Conservation (phyloP, 2,329 filamentous ascomycete species). For the Aspergillus quadrilineatus region DNA sequence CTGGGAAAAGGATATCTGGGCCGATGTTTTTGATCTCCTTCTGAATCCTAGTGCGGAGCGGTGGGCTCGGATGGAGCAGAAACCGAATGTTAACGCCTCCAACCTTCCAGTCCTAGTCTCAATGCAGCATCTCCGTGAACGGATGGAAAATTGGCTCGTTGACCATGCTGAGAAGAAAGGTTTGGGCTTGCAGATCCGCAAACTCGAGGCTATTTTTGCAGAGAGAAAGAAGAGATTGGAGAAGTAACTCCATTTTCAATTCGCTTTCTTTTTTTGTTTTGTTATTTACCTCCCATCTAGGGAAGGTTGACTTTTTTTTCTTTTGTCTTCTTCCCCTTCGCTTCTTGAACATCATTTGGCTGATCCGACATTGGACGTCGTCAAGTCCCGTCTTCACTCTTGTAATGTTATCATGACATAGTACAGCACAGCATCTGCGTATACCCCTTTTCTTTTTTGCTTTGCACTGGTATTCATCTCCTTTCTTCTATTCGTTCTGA, state of each 20-base stretch:
- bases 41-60: constrained; percentile 69
- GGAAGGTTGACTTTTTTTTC: background rate
- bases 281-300: background rate
- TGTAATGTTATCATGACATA: constrained; percentile 13
- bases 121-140: constrained; percentile 67
- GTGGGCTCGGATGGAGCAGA: constrained; percentile 59
- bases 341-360: background rate
- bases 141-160: constrained; percentile 83
- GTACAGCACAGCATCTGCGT: background rate
- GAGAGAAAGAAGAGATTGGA: constrained; percentile 50
- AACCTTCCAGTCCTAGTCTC: constrained; percentile 69
- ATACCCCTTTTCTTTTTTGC: constrained; percentile 12
- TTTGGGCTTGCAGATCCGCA: constrained; percentile 54
- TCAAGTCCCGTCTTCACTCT: background rate
- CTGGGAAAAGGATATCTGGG: constrained; percentile 94
- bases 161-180: constrained; percentile 77
- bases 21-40: constrained; percentile 75
- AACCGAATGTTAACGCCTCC: background rate
- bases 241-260: constrained; percentile 12
- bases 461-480: constrained; percentile 7
- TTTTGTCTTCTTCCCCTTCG: background rate
- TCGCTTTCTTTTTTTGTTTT: background rate
- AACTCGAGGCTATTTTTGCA: constrained; percentile 68
- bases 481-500: background rate
- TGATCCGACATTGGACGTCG: background rate